Percentiles rank a stretch among this genome's conserved stretches.
Evolutionary conservation across 2,329 filamentous ascomycete species (phyloP).

Genomic region (Diaporthe sp.): DNA sequence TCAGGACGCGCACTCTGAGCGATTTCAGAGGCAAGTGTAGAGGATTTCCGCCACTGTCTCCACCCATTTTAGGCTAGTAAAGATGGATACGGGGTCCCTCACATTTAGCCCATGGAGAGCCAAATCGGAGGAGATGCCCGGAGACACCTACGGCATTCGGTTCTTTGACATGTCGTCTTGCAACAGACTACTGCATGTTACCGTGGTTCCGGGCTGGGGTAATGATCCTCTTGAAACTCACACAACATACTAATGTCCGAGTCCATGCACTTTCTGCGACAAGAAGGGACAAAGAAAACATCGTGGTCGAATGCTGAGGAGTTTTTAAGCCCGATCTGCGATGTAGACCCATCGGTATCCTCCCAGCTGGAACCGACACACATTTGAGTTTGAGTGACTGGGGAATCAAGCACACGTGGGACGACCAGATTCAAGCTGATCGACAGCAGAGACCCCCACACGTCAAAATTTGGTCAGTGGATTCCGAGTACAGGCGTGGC

Average conservation of each 20-base stretch:
- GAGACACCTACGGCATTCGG: background rate
- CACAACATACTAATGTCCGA: background rate
- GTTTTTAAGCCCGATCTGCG: background rate
- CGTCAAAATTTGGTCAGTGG: background rate
- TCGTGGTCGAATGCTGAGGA: no score
- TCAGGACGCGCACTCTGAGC: background rate
- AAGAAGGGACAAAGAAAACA: slow-evolving; percentile 2
- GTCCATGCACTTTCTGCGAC: background rate
- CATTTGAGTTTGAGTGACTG: slow-evolving; percentile 12
- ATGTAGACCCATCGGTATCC: background rate
- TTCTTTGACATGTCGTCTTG: background rate
- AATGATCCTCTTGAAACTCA: background rate
- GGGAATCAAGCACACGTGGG: slow-evolving; percentile 2
- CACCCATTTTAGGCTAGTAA: background rate
- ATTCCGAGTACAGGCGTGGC: background rate
- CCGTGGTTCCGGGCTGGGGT: background rate
- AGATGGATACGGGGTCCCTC: background rate
- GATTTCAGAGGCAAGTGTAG: background rate
- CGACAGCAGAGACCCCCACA: slow-evolving; percentile 5
- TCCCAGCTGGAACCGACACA: background rate
- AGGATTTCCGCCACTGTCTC: background rate
- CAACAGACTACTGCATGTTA: background rate
- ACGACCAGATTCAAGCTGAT: background rate
- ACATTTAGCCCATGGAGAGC: background rate
- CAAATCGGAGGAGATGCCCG: background rate